Base-by-base conservation (phyloP, 2,329 filamentous ascomycete species). In the Pseudocercospora eumusae region DNA sequence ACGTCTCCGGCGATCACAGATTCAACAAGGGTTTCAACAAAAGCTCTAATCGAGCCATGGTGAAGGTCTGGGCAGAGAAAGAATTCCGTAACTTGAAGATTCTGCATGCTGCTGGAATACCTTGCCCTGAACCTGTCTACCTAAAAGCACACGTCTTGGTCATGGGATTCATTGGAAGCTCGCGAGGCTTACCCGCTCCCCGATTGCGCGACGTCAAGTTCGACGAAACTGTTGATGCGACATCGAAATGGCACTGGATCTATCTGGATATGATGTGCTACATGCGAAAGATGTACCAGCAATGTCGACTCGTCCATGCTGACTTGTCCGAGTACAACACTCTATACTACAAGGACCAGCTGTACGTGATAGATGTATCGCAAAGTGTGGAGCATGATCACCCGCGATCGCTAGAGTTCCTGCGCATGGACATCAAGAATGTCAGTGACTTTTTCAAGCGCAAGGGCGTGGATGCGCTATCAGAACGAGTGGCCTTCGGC, bases 351-450 rank as follows among this genome's bases (percentile, higher is more conserved):
- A 84, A 92, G 60, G 82, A 86, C 62, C 86, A 86, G 70, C 85
- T 97, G 0, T 96, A 91, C 81, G 89, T 99, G 72, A 99, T 99
- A 75, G 95, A 99, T 77, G 95, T 99, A 47, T 96, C 92, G 60
- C 95, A 99, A 79, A 95, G 90, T 73, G 95, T 99, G 20, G 96
- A 98, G 80, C 93, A 96, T 69, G 93, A 98, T 70, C 95, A 99
- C 76, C 95, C 95, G 0, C 86, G 91, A 61, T 93, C 91, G 1
- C 83, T 96, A 28, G 93, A 98, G 75, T 99, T 99, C 74, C 78
- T 99, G 70, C 88, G 95, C 33, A 98, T 97, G 93, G 95, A 99
- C 74, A 92, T 99, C 77, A 98, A 97, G 82, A 99, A 99, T 73
- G 87, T 96, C 1, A 89, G 87, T 21, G 92, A 96, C 75, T 99